Evolutionary conservation across 2,329 filamentous ascomycete species (phyloP), one percentile per base, ranked within the genome.

Genomic region (Cyphellophora europaea): DNA sequence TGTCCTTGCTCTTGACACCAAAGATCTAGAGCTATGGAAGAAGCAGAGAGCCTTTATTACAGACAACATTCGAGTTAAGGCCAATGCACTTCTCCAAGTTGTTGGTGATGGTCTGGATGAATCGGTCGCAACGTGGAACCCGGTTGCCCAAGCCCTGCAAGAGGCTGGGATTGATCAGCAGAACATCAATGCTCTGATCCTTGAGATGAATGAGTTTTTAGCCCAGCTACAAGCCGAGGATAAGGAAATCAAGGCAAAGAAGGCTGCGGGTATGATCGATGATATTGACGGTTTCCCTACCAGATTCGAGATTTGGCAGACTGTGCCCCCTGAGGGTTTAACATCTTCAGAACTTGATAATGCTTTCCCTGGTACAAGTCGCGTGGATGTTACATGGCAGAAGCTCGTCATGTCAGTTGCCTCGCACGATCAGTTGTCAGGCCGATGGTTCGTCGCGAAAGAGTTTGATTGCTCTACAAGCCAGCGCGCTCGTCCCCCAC

Each of bases 51-150:
- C n/a, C n/a, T n/a, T n/a, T n/a, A n/a, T n/a, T n/a, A n/a, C n/a
- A n/a, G 13, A 30, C 15, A 11, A 27, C 13, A 38, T 33, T 15
- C 17, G 33, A 3, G 35, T 35, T 4, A 35, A 31, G 13, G 29
- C 34, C 13, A 41, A 38, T 18, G 11, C 32, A 14, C 12, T 31
- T 8, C 28, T 41, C 18, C 14, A 23, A 23, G 19, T 14, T 23
- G 13, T 21, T 11, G 31, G 19, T 5, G 5, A 12, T n/a, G 16
- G 14, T 23, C 17, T 33, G 19, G 15, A n/a, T 12, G 8, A 25
- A 25, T 8, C 8, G 8, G n/a, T 25, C 21, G n/a, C 8, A 8
- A 25, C 8, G 8, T 25, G 21, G 21, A n/a, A 8, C 8, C 21
- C 21, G 8, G n/a, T 25, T n/a, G n/a, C n/a, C 21, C 8, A n/a